Percentiles rank a stretch among this genome's conserved stretches.
phyloP scores from a whole-genome alignment of 306 rosid genomes.

The Begonia peltatifolia region DNA sequence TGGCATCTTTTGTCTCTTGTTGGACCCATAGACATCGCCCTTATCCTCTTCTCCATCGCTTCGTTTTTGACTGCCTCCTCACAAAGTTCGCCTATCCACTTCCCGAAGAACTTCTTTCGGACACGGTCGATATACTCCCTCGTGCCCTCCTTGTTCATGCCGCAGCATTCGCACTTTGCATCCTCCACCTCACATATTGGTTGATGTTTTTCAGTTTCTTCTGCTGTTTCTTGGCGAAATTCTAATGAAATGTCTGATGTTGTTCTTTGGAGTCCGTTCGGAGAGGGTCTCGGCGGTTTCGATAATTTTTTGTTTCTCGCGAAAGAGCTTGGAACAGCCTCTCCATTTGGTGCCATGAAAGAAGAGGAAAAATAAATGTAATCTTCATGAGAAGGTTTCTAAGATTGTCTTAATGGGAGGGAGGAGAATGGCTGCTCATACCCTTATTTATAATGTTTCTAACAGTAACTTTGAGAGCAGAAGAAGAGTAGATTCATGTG shows the following conservation, averaged over 20 bases:
- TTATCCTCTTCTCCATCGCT: conserved; percentile 55
- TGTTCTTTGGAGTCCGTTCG: conserved; percentile 50
- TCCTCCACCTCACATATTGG: conserved; percentile 67
- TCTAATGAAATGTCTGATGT: conserved; percentile 68
- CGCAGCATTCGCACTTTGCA: no score
- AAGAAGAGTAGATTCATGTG: conserved; percentile 19
- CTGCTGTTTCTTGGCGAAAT: conserved; percentile 25
- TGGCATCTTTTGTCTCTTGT: conserved; percentile 41
- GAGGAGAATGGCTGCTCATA: neutral
- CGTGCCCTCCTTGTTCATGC: conserved; percentile 92
- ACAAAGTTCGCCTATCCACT: conserved; percentile 77
- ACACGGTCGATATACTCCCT: conserved; percentile 59
- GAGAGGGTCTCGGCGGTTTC: conserved; percentile 40
- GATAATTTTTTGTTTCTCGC: conserved; percentile 19
- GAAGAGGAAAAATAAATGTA: neutral
- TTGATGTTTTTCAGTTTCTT: conserved; percentile 19
- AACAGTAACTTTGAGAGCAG: neutral
- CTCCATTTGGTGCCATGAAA: conserved; percentile 70
- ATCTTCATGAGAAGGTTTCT: neutral
- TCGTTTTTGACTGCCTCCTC: conserved; percentile 70
- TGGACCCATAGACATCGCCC: conserved; percentile 78
- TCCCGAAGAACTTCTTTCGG: conserved; percentile 51
- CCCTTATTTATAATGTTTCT: conserved; percentile 36
- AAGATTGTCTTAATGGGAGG: no score
- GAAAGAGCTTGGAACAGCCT: conserved; percentile 21